Evolutionary conservation across 306 rosid genomes (phyloP).

Genomic region (Datisca glomerata): DNA sequence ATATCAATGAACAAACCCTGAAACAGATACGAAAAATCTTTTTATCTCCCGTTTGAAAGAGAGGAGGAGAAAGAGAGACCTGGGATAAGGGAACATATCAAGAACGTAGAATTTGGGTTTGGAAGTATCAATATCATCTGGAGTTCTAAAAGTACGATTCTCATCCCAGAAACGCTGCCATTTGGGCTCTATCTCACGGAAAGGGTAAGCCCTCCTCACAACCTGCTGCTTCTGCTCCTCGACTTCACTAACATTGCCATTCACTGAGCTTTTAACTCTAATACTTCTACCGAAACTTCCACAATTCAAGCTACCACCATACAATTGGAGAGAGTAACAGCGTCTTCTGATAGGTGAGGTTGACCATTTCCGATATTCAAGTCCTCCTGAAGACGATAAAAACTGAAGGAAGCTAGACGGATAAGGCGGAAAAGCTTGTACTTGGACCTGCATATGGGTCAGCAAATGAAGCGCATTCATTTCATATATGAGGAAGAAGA

Average conservation of each 20-base stretch:
- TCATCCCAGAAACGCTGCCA: slow-evolving; percentile 90
- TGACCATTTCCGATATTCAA: slow-evolving; percentile 22
- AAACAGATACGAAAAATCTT: too few relatives aligned
- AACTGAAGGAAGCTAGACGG: slow-evolving; percentile 12
- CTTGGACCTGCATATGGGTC: slow-evolving; percentile 8
- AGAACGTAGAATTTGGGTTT: slow-evolving; percentile 92
- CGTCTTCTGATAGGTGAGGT: slow-evolving; percentile 3
- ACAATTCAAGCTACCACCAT: slow-evolving; percentile 12
- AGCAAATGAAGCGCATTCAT: slow-evolving; percentile 33
- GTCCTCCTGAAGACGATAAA: slow-evolving; percentile 11
- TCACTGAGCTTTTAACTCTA: slow-evolving; percentile 20
- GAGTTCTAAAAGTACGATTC: slow-evolving; percentile 58
- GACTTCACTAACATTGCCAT: slow-evolving; percentile 13
- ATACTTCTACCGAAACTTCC: slow-evolving; percentile 1
- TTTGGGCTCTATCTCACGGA: slow-evolving; percentile 65
- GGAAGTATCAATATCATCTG: slow-evolving; percentile 65
- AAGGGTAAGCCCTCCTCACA: slow-evolving; percentile 54
- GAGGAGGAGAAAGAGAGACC: slow-evolving; percentile 25
- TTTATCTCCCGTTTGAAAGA: too few relatives aligned
- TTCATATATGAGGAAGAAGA: slow-evolving; percentile 13
- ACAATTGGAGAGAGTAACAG: slow-evolving; percentile 17
- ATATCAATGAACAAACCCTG: too few relatives aligned
- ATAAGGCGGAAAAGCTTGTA: slow-evolving; percentile 16
- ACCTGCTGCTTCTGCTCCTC: slow-evolving; percentile 25
- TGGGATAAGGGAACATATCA: slow-evolving; percentile 98